phyloP scores from a whole-genome alignment of 495 filamentous ascomycete genomes.

The Cercophora samala region DNA sequence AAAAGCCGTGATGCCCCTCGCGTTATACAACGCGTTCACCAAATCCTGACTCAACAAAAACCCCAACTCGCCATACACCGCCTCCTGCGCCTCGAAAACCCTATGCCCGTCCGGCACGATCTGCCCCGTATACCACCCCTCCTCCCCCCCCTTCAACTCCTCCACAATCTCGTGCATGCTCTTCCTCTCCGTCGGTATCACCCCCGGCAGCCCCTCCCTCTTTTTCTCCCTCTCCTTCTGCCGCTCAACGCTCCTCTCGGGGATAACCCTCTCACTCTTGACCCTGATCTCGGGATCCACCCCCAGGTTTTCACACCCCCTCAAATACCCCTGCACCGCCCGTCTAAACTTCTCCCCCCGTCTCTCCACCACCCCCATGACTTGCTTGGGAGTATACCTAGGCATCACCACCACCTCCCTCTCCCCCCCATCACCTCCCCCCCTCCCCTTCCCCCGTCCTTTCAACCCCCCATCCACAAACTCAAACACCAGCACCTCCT shows the following conservation, averaged over 20 bases:
- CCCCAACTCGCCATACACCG: conserved; percentile 77
- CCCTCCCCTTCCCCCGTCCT: conserved; percentile 53
- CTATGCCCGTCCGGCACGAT: conserved; percentile 93
- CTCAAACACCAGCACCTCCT: conserved; percentile 52
- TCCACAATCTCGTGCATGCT: conserved; percentile 78
- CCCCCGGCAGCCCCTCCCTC: conserved; percentile 49
- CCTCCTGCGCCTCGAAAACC: conserved; percentile 82
- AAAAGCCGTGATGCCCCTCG: conserved; percentile 76
- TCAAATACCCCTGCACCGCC: conserved; percentile 73
- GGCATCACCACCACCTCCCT: conserved; percentile 75
- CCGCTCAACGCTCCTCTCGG: conserved; percentile 29
- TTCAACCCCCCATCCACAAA: conserved; percentile 91
- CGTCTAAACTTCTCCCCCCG: conserved; percentile 79
- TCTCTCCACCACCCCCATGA: conserved; percentile 87
- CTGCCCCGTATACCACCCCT: conserved; percentile 85
- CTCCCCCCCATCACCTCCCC: conserved; percentile 61
- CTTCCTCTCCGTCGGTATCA: conserved; percentile 80
- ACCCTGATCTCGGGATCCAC: conserved; percentile 65
- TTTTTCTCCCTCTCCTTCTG: conserved; percentile 22
- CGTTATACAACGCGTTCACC: conserved; percentile 93
- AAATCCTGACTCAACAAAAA: conserved; percentile 86
- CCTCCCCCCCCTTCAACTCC: conserved; percentile 70
- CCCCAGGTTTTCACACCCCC: conserved; percentile 61
- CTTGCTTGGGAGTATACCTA: conserved; percentile 86
- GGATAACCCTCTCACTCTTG: conserved; percentile 51